A percentile compares a stretch with the other conserved stretches of the same genome.
Evolutionary conservation across 1,284 basidiomycete species (phyloP).

Genomic region (Ceratobasidium sp.): DNA sequence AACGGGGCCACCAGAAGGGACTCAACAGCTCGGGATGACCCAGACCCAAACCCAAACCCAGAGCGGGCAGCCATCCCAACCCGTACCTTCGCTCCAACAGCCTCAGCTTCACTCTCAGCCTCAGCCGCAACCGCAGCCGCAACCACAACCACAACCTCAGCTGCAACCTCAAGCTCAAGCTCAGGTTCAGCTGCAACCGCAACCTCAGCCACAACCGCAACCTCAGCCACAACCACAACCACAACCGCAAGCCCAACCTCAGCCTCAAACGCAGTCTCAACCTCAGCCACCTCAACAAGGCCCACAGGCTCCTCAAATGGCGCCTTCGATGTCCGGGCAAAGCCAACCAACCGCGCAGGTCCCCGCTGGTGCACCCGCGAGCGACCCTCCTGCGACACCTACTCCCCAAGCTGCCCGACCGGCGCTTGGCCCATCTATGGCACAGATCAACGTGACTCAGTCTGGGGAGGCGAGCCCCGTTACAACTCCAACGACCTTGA

Average conservation of each 20-base stretch:
- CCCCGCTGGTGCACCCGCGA: not conserved
- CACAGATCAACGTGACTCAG: conserved; percentile 36
- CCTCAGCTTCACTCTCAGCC: conserved; percentile 28
- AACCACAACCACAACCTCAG: conserved; percentile 10
- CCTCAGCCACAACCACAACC: conserved; percentile 27
- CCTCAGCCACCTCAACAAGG: conserved; percentile 19
- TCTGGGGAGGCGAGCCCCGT: conserved; percentile 17
- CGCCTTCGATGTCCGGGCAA: conserved; percentile 8
- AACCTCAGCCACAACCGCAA: conserved; percentile 23
- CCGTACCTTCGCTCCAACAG: conserved; percentile 2
- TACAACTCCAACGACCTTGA: conserved; percentile 20
- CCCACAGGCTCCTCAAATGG: conserved; percentile 26
- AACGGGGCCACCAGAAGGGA: too few relatives aligned
- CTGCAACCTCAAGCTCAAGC: conserved; percentile 17
- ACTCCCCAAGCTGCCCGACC: conserved; percentile 13
- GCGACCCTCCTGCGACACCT: conserved; percentile 5
- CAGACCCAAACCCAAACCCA: not conserved
- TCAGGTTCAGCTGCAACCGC: conserved; percentile 15
- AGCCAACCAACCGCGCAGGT: not conserved
- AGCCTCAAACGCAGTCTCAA: conserved; percentile 10
- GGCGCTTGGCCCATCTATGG: conserved; percentile 31
- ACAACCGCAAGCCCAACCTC: conserved; percentile 21
- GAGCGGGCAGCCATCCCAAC: conserved; percentile 4
- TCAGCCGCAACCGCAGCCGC: conserved; percentile 21
- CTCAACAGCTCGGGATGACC: too few relatives aligned